Evolutionary conservation across 331 rosid species (phyloP).

Genomic region (Pyrus hybrid): DNA sequence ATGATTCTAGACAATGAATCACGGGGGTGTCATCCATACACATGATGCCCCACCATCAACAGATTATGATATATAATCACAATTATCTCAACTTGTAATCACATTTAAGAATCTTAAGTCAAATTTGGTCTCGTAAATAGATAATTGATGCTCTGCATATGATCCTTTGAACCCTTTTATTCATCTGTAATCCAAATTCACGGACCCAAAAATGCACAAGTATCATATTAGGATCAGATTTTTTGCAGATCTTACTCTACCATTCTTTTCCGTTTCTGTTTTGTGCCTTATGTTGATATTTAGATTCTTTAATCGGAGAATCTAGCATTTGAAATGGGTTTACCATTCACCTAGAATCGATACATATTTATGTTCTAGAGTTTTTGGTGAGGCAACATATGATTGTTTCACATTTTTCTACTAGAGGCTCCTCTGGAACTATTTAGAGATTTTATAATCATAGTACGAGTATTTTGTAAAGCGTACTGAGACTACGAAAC

Average conservation of each 20-base stretch:
- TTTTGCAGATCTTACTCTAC: background rate
- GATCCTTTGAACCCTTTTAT: background rate
- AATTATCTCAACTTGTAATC: conserved; percentile 1
- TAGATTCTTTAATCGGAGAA: too few relatives aligned
- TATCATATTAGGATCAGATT: conserved; percentile 13
- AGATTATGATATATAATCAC: background rate
- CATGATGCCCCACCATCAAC: conserved; percentile 1
- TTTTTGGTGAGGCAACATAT: background rate
- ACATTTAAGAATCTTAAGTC: background rate
- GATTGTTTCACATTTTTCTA: too few relatives aligned
- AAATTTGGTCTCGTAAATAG: background rate
- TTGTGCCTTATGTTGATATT: background rate
- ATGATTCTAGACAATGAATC: conserved; percentile 6
- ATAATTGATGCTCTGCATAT: background rate
- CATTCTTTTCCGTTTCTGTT: background rate
- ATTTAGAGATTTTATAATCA: background rate
- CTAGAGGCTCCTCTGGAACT: background rate
- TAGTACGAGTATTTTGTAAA: background rate
- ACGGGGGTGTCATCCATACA: conserved; percentile 7
- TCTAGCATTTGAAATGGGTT: too few relatives aligned
- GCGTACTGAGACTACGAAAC: background rate
- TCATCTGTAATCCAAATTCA: conserved; percentile 7
- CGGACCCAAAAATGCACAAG: conserved; percentile 1
- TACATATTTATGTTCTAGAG: background rate
- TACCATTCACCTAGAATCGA: background rate